Evolutionary conservation across 2,329 filamentous ascomycete species (phyloP).

Genomic region (Xylariales sp.): DNA sequence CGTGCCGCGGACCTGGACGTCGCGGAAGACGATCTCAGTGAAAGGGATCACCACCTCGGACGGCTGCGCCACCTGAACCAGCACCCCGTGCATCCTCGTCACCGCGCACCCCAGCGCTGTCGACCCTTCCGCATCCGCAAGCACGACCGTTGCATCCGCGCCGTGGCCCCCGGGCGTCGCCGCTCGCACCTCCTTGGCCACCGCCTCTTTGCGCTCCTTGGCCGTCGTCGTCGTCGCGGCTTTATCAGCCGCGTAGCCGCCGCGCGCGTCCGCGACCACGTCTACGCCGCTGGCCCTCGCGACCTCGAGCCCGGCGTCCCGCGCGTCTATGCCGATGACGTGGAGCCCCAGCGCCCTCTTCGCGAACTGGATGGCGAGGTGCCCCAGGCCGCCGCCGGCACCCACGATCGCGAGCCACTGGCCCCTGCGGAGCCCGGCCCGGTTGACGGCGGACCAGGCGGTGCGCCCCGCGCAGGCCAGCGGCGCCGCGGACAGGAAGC

Average conservation of each 20-base stretch:
- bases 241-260: conserved; percentile 41
- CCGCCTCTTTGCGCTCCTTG: too few species aligned
- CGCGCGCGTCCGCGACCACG: conserved; percentile 45
- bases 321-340: conserved; percentile 50
- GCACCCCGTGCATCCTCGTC: conserved; percentile 54
- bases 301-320: conserved; percentile 47
- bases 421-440: conserved; percentile 11
- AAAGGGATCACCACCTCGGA: conserved; percentile 58
- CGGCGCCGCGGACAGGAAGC: conserved; percentile 47
- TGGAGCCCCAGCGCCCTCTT: conserved; percentile 40
- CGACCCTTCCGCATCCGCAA: conserved; percentile 47
- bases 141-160: conserved; percentile 47
- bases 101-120: conserved; percentile 48
- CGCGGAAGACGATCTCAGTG: conserved; percentile 38
- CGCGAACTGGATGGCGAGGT: conserved; percentile 46
- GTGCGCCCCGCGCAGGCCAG: conserved; percentile 31
- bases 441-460: conserved; percentile 6
- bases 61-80: conserved; percentile 56
- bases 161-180: conserved; percentile 44
- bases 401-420: conserved; percentile 41
- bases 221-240: too few species aligned
- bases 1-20: conserved; percentile 22
- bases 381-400: conserved; percentile 47
- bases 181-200: conserved; percentile 39
- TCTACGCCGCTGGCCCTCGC: conserved; percentile 43